Evolutionary conservation across 2,329 filamentous ascomycete species (phyloP).

Genomic region (Didymella pinodella): DNA sequence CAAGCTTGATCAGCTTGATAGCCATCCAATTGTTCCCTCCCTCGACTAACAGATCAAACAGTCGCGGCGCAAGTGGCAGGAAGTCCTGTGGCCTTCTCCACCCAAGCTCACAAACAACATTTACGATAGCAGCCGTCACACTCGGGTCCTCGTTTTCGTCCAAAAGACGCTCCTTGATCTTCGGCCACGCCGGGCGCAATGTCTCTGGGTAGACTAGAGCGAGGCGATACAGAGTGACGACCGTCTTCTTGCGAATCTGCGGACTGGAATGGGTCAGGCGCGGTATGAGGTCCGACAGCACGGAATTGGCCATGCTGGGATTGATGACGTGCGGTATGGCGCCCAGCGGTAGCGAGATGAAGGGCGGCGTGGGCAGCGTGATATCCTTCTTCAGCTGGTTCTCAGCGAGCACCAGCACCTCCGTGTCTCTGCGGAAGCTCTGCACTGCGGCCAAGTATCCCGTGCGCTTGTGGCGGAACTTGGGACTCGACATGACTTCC

Average conservation of each 20-base stretch:
- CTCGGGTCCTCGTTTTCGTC: slow-evolving; percentile 89
- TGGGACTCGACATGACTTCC: slow-evolving; percentile 97
- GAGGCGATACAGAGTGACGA: slow-evolving; percentile 91
- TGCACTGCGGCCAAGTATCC: slow-evolving; percentile 95
- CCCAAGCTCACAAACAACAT: slow-evolving; percentile 94
- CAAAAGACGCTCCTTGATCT: slow-evolving; percentile 93
- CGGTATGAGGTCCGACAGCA: slow-evolving; percentile 85
- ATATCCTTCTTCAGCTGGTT: slow-evolving; percentile 97
- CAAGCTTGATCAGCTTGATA: slow-evolving; percentile 97
- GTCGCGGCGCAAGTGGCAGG: slow-evolving; percentile 83
- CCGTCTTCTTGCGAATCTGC: slow-evolving; percentile 90
- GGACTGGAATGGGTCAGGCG: slow-evolving; percentile 86
- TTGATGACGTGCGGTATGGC: slow-evolving; percentile 96
- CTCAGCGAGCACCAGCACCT: slow-evolving; percentile 96
- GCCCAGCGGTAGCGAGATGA: slow-evolving; percentile 83
- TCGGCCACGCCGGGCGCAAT: slow-evolving; percentile 90
- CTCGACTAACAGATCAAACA: slow-evolving; percentile 92
- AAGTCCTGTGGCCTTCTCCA: slow-evolving; percentile 96
- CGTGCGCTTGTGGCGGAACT: slow-evolving; percentile 93
- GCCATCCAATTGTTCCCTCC: slow-evolving; percentile 99
- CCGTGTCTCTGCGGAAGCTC: slow-evolving; percentile 93
- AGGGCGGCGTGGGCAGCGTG: slow-evolving; percentile 73
- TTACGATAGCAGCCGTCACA: slow-evolving; percentile 94
- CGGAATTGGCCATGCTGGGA: slow-evolving; percentile 86
- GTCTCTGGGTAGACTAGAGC: slow-evolving; percentile 97